Percentiles rank a stretch among this genome's conserved stretches.
These are phyloP conservation scores for Xylaria sp. DNA, from an alignment of 2,329 filamentous ascomycete species.

Conservation along the genomic window DNA sequence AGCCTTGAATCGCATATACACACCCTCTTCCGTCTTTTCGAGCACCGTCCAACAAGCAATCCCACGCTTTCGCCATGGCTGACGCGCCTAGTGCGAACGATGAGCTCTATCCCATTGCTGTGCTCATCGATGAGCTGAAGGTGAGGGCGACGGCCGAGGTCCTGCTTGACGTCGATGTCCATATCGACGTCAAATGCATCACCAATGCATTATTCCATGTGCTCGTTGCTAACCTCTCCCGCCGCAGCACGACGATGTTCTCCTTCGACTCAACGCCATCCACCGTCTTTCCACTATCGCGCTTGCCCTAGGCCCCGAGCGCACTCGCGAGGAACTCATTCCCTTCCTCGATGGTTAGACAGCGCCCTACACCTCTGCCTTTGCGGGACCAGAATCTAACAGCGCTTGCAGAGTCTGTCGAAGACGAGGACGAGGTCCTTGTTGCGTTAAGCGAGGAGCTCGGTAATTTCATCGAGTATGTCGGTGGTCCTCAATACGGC, in stretches of 20 bases:
- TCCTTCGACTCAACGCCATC: conserved; percentile 97
- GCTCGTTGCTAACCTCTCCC: conserved; percentile 42
- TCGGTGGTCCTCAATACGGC: conserved; percentile 91
- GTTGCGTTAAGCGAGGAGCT: conserved; percentile 97
- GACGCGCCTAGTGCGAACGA: conserved; percentile 91
- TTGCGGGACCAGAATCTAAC: conserved; percentile 46
- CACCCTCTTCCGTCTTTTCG: background rate
- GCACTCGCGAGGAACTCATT: conserved; percentile 97
- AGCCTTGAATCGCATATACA: conserved; percentile 17
- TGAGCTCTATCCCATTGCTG: conserved; percentile 99
- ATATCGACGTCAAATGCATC: background rate
- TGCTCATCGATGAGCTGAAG: conserved; percentile 99
- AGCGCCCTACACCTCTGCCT: conserved; percentile 34
- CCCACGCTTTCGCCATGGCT: conserved; percentile 73
- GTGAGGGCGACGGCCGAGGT: conserved; percentile 61
- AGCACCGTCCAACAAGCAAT: conserved; percentile 19
- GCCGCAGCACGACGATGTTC: conserved; percentile 92
- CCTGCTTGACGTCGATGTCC: conserved; percentile 25
- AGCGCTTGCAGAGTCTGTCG: conserved; percentile 82
- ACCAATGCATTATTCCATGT: background rate
- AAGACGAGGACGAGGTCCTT: conserved; percentile 98
- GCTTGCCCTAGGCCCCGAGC: conserved; percentile 92
- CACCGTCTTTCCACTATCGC: conserved; percentile 98
- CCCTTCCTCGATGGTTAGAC: conserved; percentile 96
- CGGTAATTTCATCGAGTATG: conserved; percentile 96